Base-by-base conservation (phyloP, 169 alveolate genomes). In the Eimeria acervulina region DNA sequence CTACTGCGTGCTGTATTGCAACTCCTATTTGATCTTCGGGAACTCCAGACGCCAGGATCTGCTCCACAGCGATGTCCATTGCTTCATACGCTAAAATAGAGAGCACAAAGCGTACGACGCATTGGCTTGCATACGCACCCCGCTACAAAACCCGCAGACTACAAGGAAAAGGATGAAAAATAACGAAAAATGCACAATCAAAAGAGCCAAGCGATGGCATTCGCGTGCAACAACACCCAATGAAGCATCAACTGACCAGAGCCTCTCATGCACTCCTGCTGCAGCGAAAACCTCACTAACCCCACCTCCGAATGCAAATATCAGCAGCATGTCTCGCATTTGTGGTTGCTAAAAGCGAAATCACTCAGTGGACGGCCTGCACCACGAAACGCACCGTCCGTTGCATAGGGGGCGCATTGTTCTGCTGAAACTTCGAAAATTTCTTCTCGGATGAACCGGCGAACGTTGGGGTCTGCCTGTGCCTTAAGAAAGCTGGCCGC, bases 371-470 rank as follows among this genome's bases (percentile, higher is more conserved):
- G 74, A n/a, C n/a, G n/a, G n/a, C n/a, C n/a, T n/a, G n/a, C n/a
- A n/a, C n/a, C 8, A 8, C 74, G 3, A 6, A 63, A 23, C 42
- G 2, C 44, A 80, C 89, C 63, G 36, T 80, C 89, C 66, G 89
- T 42, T 23, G n/a, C 33, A 31, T 19, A 80, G 42, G 89, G 89
- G 4, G 89, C 89, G 89, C 89, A 80, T 42, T 80, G 55, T 7
- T 21, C 44, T 17, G 3, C 12, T 23, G 31, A 6, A 61, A 80
- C 38, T 42, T 42, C 89, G 38, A 80, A 80, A n/a, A 80, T 42
- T 5, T 0, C 21, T 40, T 80, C 89, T 13, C 89, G 59, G 66
- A 44, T 80, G 63, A 31, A 26, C 1, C 7, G 40, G 38, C 89
- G 12, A n/a, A 80, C 61, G 21, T 17, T 31, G n/a, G 63, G 66